These are phyloP conservation scores for Alloascoidea africana DNA, from an alignment of 805 yeast species.

Conservation along the genomic window DNA sequence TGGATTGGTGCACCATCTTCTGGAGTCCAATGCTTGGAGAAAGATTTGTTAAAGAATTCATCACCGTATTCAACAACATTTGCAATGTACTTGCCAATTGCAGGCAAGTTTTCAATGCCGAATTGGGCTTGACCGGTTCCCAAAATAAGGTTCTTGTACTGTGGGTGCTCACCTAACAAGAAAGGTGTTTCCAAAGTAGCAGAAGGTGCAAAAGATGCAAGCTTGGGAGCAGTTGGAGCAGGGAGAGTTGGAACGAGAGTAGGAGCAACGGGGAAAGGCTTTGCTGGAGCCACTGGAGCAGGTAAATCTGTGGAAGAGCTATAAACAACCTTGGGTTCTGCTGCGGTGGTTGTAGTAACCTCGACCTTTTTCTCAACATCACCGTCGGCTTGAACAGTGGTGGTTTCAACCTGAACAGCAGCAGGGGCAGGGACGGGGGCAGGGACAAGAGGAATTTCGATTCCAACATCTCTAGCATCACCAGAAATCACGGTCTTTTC, in stretches of 20 bases:
- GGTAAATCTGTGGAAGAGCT: too few relatives aligned
- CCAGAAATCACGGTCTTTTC: slow-evolving; percentile 23
- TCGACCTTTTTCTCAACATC: too few relatives aligned
- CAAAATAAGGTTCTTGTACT: not conserved
- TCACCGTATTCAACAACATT: slow-evolving; percentile 1
- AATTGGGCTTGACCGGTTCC: not conserved
- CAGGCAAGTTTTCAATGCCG: not conserved
- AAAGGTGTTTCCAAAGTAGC: not conserved
- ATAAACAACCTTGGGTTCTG: too few relatives aligned
- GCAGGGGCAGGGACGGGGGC: not conserved
- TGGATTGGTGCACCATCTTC: too few relatives aligned
- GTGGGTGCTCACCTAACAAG: not conserved
- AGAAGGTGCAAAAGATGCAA: too few relatives aligned
- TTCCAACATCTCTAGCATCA: slow-evolving; percentile 9
- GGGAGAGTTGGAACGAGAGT: too few relatives aligned
- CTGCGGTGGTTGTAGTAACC: not conserved
- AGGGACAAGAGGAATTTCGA: not conserved
- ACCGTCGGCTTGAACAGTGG: not conserved
- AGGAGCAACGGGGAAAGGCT: not conserved
- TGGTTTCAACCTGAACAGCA: not conserved
- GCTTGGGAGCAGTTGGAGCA: not conserved
- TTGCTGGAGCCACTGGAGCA: too few relatives aligned
- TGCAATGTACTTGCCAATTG: not conserved
- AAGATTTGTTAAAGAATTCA: too few relatives aligned
- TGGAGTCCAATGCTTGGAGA: too few relatives aligned